These are phyloP conservation scores for Leccinum subrobustum DNA, from an alignment of 1,284 basidiomycete species.

Conservation along the genomic window DNA sequence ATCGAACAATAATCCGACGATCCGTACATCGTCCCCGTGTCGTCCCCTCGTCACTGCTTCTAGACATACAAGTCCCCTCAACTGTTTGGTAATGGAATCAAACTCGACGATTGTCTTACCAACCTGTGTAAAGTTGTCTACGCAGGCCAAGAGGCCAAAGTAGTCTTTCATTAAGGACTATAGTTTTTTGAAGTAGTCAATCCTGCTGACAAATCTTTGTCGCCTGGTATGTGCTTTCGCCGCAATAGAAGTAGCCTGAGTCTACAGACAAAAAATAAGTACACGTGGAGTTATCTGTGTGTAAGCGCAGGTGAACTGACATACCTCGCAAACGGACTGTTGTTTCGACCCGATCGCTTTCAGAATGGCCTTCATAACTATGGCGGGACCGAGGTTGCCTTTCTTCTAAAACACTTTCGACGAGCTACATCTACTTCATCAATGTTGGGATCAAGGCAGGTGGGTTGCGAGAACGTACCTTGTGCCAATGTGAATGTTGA, in stretches of 20 bases:
- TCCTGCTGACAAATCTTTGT: conserved; percentile 29
- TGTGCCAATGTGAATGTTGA: too few species aligned
- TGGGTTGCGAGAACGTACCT: too few species aligned
- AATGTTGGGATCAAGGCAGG: conserved; percentile 1
- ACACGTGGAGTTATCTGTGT: conserved; percentile 2
- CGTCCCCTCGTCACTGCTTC: conserved; percentile 82
- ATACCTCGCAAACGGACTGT: conserved; percentile 60
- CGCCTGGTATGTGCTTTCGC: conserved; percentile 62
- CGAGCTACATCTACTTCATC: conserved; percentile 50
- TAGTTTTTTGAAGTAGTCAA: conserved; percentile 52
- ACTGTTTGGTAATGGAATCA: conserved; percentile 67
- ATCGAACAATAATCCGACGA: conserved; percentile 81
- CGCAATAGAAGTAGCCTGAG: conserved; percentile 52
- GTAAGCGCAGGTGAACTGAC: conserved; percentile 19
- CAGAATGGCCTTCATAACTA: conserved; percentile 70
- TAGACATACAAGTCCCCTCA: conserved; percentile 68
- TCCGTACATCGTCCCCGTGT: conserved; percentile 82
- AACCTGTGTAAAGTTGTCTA: conserved; percentile 74
- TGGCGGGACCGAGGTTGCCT: conserved; percentile 71
- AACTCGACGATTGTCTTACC: conserved; percentile 84
- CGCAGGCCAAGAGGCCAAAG: conserved; percentile 68
- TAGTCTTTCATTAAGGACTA: conserved; percentile 73
- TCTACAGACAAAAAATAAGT: conserved; percentile 39
- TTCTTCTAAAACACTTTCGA: conserved; percentile 65
- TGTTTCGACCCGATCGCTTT: conserved; percentile 69